Evolutionary conservation across 176 grass and related monocot species (phyloP), one percentile per base, ranked within the genome.

Genomic region (Chrysopogon serrulatus): DNA sequence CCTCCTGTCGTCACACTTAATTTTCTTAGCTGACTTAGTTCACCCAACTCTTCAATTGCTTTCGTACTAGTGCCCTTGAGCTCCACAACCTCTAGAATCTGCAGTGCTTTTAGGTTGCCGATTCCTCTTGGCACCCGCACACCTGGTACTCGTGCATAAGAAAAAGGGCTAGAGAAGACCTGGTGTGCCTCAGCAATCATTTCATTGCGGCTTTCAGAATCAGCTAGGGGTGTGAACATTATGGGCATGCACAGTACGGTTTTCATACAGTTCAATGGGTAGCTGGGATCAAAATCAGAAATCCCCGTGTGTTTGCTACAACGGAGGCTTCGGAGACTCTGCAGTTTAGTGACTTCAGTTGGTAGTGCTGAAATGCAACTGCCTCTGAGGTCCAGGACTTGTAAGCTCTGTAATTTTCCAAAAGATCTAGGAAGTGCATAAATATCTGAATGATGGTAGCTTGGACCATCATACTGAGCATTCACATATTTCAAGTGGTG

Each of bases 141-240:
- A 19, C 49, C 83, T 45, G 44, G 14, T 45, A 0, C 0, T 0
- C 0, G 19, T 9, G 0, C 0, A 45, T 0, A 0, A 0, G 24
- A 44, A 17, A 35, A 59, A 30, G 11, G 3, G 4, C 2, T 68
- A 31, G 73, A 77, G 1, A 0, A 33, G 7, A 2, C 36, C 19
- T 8, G 11, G 13, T 43, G 35, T 23, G 42, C 1, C 0, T 43
- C 11, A 18, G 26, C 34, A 57, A 67, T 32, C 4, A 5, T 4
- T 2, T 32, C 0, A 18, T 36, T 24, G 8, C 82, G 61, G 0
- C 3, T 0, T 14, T 0, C 41, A 9, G 16, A 31, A 84, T 56
- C 5, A 16, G 57, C 10, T 31, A 17, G 41, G 39, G 62, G 16
- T 41, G 24, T 56, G 12, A 41, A 76, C 6, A 84, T 4, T 1